Evolutionary conservation across 768 basidiomycete species (phyloP).

Genomic region (Termitomyces sp.): DNA sequence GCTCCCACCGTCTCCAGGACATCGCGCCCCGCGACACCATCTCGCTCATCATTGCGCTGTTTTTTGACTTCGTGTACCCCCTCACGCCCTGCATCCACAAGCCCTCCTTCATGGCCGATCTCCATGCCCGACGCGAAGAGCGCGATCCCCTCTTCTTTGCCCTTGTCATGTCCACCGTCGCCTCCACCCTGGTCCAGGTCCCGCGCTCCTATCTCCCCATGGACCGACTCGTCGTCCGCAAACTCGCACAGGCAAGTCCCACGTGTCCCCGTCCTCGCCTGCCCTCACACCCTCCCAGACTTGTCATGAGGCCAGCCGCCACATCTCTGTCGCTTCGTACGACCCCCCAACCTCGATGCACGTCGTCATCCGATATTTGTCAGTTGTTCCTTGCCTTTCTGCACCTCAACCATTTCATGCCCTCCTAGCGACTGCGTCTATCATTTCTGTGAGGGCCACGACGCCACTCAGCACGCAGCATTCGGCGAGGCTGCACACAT

Average conservation of each 20-base stretch:
- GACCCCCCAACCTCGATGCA: conserved; percentile 82
- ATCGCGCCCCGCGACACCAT: conserved; percentile 80
- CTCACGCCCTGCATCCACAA: conserved; percentile 89
- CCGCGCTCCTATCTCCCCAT: conserved; percentile 86
- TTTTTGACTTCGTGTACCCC: conserved; percentile 92
- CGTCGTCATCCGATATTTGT: conserved; percentile 89
- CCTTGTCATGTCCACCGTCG: conserved; percentile 84
- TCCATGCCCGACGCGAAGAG: conserved; percentile 75
- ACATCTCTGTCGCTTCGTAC: conserved; percentile 74
- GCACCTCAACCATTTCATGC: conserved; percentile 1
- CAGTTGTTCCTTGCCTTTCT: conserved; percentile 25
- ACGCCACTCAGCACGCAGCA: conserved; percentile 81
- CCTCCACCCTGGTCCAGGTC: conserved; percentile 83
- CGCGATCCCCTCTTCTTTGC: conserved; percentile 88
- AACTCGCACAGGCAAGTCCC: conserved; percentile 53
- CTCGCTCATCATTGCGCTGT: conserved; percentile 77
- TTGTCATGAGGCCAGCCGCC: conserved; percentile 78
- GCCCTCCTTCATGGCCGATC: conserved; percentile 88
- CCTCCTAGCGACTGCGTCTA: conserved; percentile 67
- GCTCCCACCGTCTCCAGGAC: conserved; percentile 74
- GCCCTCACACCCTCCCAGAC: conserved; percentile 32
- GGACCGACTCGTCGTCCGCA: conserved; percentile 80
- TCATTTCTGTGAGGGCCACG: conserved; percentile 86
- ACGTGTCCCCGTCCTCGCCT: not conserved
- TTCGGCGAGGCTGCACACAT: conserved; percentile 86